Evolutionary conservation across 2,329 filamentous ascomycete species (phyloP).

Genomic region (Fusarium metavorans): DNA sequence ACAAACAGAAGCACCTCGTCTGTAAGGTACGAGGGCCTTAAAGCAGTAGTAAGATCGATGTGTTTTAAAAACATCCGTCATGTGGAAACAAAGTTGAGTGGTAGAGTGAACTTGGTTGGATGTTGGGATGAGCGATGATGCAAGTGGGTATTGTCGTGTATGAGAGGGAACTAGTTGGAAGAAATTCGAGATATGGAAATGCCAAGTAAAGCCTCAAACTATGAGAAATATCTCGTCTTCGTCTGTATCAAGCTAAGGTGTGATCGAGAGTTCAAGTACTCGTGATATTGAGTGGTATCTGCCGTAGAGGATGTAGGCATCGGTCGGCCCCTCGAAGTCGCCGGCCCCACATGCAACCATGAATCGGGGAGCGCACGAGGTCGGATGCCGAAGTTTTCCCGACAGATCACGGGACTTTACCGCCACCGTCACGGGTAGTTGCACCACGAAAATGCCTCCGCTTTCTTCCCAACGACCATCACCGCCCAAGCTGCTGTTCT

Average conservation of each 20-base stretch:
- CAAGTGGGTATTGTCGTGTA: slow-evolving; percentile 31
- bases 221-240: background rate
- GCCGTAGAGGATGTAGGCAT: slow-evolving; percentile 17
- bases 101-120: background rate
- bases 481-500: slow-evolving; percentile 21
- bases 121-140: slow-evolving; percentile 31
- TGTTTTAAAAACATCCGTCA: slow-evolving; percentile 97
- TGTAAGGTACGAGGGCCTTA: slow-evolving; percentile 90
- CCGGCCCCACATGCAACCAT: slow-evolving; percentile 36
- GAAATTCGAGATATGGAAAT: background rate
- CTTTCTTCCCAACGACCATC: slow-evolving; percentile 21
- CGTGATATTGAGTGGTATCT: slow-evolving; percentile 24
- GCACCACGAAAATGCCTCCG: slow-evolving; percentile 41
- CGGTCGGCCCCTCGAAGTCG: slow-evolving; percentile 22
- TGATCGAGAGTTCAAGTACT: slow-evolving; percentile 7
- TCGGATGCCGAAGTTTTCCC: slow-evolving; percentile 21
- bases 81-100: slow-evolving; percentile 47
- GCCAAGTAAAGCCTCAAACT: background rate
- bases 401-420: slow-evolving; percentile 43
- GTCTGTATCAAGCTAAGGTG: background rate
- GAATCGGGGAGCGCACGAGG: slow-evolving; percentile 4
- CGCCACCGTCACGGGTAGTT: slow-evolving; percentile 35
- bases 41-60: slow-evolving; percentile 94
- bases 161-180: slow-evolving; percentile 6
- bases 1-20: slow-evolving; percentile 97